Conservation (phyloP, 2,329 filamentous ascomycete species). For the Ophiosphaerella korrae region DNA sequence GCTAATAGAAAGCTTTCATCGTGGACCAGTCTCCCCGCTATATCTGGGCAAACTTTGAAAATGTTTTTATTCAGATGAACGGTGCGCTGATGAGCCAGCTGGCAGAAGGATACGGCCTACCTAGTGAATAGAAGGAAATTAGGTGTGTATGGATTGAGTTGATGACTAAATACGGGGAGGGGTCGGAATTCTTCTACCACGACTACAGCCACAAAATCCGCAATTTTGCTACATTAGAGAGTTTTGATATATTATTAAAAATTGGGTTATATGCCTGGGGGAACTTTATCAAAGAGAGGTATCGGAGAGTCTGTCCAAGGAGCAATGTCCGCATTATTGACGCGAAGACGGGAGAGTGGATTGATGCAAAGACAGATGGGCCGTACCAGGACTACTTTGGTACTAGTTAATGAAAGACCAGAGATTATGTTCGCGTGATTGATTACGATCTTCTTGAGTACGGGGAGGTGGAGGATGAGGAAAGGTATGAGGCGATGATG, state of each 20-base stretch:
- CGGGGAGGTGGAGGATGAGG: not conserved
- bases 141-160: slow-evolving; percentile 1
- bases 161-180: not conserved
- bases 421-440: not conserved
- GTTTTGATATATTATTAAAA: slow-evolving; percentile 1
- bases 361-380: slow-evolving; percentile 2
- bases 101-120: not conserved
- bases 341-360: slow-evolving; percentile 9
- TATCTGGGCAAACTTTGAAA: slow-evolving; percentile 13
- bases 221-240: not conserved
- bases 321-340: slow-evolving; percentile 10
- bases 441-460: not conserved
- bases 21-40: not conserved
- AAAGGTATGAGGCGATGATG: not conserved
- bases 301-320: slow-evolving; percentile 3
- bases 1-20: slow-evolving; percentile 7
- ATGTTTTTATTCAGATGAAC: slow-evolving; percentile 8
- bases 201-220: not conserved
- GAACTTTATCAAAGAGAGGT: not conserved
- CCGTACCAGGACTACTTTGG: slow-evolving; percentile 2
- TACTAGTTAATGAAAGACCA: not conserved
- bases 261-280: not conserved
- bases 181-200: slow-evolving; percentile 1
- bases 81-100: not conserved
- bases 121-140: not conserved